Percentiles rank a stretch among this genome's conserved stretches.
Conservation (phyloP, 305 asterid species). For the Solanum chacoense region DNA sequence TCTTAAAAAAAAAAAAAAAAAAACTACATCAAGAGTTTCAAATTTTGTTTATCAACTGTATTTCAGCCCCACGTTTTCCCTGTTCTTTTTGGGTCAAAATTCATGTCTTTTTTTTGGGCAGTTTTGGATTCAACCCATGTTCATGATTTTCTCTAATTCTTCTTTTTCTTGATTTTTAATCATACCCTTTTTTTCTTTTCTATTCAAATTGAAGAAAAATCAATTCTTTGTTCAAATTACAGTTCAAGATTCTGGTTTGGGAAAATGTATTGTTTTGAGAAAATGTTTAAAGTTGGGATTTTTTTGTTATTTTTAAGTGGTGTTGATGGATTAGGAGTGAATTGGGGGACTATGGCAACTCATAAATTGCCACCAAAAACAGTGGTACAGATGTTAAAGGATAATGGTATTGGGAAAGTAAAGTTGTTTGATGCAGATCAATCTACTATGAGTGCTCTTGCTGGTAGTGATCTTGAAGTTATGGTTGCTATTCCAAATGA, state of each 20-base stretch:
- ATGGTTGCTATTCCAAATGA: conserved; percentile 94
- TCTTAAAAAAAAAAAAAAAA: background rate
- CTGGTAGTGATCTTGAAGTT: conserved; percentile 63
- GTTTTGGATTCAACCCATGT: background rate
- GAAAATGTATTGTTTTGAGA: background rate
- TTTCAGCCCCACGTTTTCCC: background rate
- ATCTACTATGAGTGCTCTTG: conserved; percentile 63
- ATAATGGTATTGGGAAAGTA: conserved; percentile 72
- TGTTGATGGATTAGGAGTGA: conserved; percentile 69
- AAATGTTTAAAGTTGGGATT: background rate
- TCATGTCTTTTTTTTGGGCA: background rate
- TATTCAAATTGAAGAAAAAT: background rate
- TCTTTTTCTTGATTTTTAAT: background rate
- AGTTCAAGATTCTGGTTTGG: background rate
- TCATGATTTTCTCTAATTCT: background rate
- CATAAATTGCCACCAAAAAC: conserved; percentile 66
- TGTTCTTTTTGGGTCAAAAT: background rate
- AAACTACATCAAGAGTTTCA: background rate
- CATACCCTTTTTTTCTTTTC: background rate
- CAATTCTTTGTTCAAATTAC: background rate
- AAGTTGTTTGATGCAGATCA: conserved; percentile 78
- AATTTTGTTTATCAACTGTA: background rate
- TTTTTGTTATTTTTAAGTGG: background rate
- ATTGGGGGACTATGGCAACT: conserved; percentile 91
- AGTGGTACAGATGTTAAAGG: conserved; percentile 69